A percentile compares a stretch with the other conserved stretches of the same genome.
Evolutionary conservation across 139 green algal species (phyloP).

Genomic region (Chlorella ohadii): DNA sequence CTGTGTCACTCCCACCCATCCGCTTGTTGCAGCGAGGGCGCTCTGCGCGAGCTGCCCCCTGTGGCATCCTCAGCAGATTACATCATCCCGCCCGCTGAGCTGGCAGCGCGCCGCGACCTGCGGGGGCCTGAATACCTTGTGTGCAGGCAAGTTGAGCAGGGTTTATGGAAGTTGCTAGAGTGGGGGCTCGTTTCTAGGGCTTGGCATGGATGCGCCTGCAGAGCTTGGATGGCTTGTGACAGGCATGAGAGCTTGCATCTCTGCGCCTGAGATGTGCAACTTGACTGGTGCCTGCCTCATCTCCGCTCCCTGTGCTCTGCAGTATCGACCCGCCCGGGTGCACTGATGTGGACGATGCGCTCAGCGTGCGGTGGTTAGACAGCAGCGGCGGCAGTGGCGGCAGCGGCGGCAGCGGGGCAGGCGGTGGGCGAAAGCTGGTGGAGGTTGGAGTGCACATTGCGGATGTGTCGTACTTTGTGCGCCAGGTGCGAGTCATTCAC

Average conservation of each 20-base stretch:
- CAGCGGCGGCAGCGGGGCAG: conserved; percentile 32
- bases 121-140: conserved; percentile 66
- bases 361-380: conserved; percentile 67
- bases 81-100: conserved; percentile 21
- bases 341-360: conserved; percentile 90
- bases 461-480: conserved; percentile 89
- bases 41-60: conserved; percentile 64
- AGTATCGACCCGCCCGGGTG: conserved; percentile 89
- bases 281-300: not conserved
- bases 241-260: too few relatives aligned
- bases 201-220: too few relatives aligned
- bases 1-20: not conserved
- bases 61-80: conserved; percentile 25
- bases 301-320: not conserved
- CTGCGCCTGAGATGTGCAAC: too few relatives aligned
- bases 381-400: conserved; percentile 10
- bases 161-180: too few relatives aligned
- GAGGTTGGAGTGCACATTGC: conserved; percentile 92
- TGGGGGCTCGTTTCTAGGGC: too few relatives aligned
- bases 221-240: too few relatives aligned
- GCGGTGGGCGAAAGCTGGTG: not conserved
- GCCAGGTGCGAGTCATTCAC: not conserved
- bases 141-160: conserved; percentile 32
- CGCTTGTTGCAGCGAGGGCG: conserved; percentile 37
- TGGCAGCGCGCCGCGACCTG: conserved; percentile 55